phyloP scores from a whole-genome alignment of 805 yeast genomes.

The Hanseniaspora lindneri region DNA sequence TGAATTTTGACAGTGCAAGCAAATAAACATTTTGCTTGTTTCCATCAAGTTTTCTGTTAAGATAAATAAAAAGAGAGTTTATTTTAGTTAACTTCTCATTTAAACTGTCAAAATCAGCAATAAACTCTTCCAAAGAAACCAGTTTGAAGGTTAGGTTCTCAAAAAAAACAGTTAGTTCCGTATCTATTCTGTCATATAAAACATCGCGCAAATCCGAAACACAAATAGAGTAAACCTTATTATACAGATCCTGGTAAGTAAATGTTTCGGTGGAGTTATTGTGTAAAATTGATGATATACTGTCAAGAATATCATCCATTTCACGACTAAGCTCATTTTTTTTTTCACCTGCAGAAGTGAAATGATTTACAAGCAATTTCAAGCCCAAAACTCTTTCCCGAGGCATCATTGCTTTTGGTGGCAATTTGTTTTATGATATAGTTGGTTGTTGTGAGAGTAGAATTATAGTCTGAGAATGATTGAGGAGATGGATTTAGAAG shows the following conservation, averaged over 20 bases:
- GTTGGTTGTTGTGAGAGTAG: too few relatives aligned
- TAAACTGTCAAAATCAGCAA: background rate
- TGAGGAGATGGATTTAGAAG: too few relatives aligned
- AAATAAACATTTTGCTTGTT: background rate
- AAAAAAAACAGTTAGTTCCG: background rate
- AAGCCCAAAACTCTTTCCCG: background rate
- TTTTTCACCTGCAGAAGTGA: background rate
- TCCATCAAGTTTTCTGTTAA: background rate
- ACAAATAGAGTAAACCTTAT: constrained; percentile 11
- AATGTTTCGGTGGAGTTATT: background rate
- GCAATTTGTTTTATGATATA: too few relatives aligned
- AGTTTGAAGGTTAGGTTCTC: background rate
- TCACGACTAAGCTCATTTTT: background rate
- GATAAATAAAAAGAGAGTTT: background rate
- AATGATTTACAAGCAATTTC: background rate
- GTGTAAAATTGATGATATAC: background rate
- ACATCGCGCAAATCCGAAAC: background rate
- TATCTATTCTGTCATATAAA: background rate
- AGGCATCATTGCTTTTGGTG: background rate
- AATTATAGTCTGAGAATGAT: too few relatives aligned
- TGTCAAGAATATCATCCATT: background rate
- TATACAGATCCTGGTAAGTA: constrained; percentile 2
- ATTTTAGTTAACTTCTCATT: background rate
- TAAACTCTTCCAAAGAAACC: background rate
- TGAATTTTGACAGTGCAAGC: background rate